Evolutionary conservation across 1,284 basidiomycete genomes (phyloP), one percentile per base, ranked within the genome.

Genomic region (Cerrena zonata): DNA sequence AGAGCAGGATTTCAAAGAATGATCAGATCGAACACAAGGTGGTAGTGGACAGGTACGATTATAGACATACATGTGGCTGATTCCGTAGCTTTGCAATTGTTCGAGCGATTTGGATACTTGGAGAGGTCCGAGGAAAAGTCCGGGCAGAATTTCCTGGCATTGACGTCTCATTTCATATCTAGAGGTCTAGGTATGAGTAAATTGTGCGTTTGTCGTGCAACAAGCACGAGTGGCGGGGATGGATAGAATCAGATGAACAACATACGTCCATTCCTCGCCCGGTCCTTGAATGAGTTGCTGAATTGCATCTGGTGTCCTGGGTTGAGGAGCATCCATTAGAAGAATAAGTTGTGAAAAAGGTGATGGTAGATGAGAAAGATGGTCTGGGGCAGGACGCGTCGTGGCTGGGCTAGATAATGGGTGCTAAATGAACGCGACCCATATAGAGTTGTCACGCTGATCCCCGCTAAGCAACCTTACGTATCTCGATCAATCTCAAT

Each of bases 81-180:
- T 80, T 0, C 79, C 75, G 27, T 88, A 76, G 1, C 66, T 67
- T 49, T 76, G 69, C 24, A 97, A 78, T 2, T 77, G 79, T 15
- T 82, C 76, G 15, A 91, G 69, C 3, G 87, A 86, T 60, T 90
- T 91, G 2, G 90, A 91, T 2, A 87, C 86, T 59, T 92, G 88
- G 58, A 94, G 91, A 1, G 93, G 92, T 0, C 94, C 94, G 1
- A 96, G 80, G 41, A 83, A 79, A 38, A 97, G 78, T 10, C 82
- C 82, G 2, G 91, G 91, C 0, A 95, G 74, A 59, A 96, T 93
- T 67, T 93, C 84, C 70, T 97, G 94, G 57, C 91, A 92, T 63
- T 94, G 86, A 41, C 93, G 74, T 39, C 94, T 79, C 94, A 96
- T 96, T 67, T 96, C 93, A 63, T 96, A 96, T 64, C 91, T 94